Conservation (phyloP, 169 alveolate genomes). For the Plasmodium berghei region DNA sequence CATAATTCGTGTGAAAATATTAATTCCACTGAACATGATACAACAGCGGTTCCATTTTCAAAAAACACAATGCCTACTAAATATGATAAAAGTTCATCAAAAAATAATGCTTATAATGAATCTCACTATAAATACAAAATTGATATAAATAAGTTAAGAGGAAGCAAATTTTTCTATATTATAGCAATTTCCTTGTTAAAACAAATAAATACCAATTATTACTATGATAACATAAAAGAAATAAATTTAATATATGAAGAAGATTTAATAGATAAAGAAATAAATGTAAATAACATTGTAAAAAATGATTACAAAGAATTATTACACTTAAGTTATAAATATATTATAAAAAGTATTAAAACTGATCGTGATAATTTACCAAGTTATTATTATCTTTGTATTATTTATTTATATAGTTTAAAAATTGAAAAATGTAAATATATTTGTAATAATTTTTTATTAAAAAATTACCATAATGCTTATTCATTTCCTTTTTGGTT, state of each 20-base stretch:
- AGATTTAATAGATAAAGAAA: conserved; percentile 46
- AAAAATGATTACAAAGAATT: conserved; percentile 61
- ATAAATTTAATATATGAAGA: conserved; percentile 47
- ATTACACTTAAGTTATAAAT: conserved; percentile 44
- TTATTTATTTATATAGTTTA: conserved; percentile 54
- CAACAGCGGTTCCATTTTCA: background rate
- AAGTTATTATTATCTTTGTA: conserved; percentile 61
- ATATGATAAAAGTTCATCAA: background rate
- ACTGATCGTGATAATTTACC: conserved; percentile 31
- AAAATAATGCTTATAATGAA: background rate
- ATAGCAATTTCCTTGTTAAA: conserved; percentile 59
- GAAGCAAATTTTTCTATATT: conserved; percentile 56
- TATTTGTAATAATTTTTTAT: conserved; percentile 67
- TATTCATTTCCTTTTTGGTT: conserved; percentile 59
- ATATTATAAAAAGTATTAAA: conserved; percentile 56
- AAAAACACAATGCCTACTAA: background rate
- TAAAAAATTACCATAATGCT: conserved; percentile 26
- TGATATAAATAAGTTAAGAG: conserved; percentile 53
- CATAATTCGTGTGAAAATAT: background rate
- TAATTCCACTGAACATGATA: background rate
- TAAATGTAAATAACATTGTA: conserved; percentile 45
- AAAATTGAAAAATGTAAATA: conserved; percentile 54
- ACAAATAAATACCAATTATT: conserved; percentile 55
- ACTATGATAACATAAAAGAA: conserved; percentile 56
- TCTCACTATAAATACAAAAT: background rate